Evolutionary conservation across 441 rosid genomes (phyloP).

Genomic region (Hura crepitans): DNA sequence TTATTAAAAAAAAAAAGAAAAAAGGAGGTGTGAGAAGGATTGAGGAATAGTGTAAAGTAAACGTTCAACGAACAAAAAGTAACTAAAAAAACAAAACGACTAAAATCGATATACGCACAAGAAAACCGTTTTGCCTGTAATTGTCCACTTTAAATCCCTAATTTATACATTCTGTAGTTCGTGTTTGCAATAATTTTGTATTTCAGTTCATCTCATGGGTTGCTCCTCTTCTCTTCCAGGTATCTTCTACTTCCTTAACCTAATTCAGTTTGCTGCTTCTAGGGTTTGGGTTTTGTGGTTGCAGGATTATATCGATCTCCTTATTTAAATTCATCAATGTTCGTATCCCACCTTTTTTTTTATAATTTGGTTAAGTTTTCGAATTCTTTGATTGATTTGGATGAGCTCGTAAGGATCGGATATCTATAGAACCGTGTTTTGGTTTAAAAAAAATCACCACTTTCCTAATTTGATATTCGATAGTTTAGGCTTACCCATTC

Average conservation of each 20-base stretch:
- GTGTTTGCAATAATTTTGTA: background rate
- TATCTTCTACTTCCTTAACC: constrained; percentile 8
- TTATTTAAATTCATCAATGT: background rate
- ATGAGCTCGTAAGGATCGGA: background rate
- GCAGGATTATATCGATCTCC: background rate
- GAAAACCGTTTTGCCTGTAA: background rate
- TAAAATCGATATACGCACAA: background rate
- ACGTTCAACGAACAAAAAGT: too few relatives aligned
- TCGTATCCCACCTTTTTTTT: background rate
- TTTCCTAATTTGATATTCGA: constrained; percentile 19
- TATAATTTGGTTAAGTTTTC: background rate
- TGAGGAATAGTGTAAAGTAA: too few relatives aligned
- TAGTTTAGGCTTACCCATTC: constrained; percentile 5
- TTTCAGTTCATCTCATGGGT: constrained; percentile 48
- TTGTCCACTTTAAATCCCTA: constrained; percentile 6
- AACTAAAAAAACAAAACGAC: too few relatives aligned
- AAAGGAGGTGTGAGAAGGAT: too few relatives aligned
- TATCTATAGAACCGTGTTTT: constrained; percentile 7
- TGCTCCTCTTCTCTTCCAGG: constrained; percentile 90
- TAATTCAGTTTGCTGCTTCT: background rate
- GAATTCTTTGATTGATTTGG: background rate
- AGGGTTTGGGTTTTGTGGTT: constrained; percentile 5
- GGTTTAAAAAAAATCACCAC: constrained; percentile 13
- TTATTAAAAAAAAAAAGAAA: too few relatives aligned
- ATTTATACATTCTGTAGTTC: background rate